Conservation (phyloP, 176 grass and related monocot genomes). For the Puccinellia tenuiflora region DNA sequence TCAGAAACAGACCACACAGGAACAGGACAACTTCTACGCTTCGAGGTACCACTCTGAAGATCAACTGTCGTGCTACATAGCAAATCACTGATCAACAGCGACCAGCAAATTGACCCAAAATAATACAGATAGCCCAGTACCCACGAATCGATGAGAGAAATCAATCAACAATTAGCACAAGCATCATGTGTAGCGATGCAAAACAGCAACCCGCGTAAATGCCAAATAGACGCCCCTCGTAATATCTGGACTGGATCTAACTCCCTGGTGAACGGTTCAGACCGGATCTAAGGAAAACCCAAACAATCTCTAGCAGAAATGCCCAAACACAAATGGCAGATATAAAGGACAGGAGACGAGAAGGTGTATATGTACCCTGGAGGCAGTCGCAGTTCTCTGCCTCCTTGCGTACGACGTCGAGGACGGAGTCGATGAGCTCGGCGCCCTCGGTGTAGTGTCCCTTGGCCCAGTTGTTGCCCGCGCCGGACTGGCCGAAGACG, state of each 20-base stretch:
- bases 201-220: neutral
- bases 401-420: conserved; percentile 97
- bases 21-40: neutral
- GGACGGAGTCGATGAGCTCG: conserved; percentile 87
- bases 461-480: conserved; percentile 96
- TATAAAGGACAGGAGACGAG: neutral
- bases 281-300: neutral
- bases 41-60: neutral
- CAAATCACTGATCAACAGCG: neutral
- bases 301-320: neutral
- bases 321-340: neutral
- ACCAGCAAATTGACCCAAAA: neutral
- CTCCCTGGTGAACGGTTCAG: too few relatives aligned
- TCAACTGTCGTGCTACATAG: neutral
- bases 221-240: neutral
- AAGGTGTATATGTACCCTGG: conserved; percentile 43
- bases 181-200: neutral
- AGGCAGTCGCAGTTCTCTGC: conserved; percentile 97
- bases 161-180: neutral
- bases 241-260: conserved; percentile 2
- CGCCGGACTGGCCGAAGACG: conserved; percentile 90
- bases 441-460: conserved; percentile 95
- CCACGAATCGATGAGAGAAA: neutral
- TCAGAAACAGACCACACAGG: neutral
- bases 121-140: neutral